Conservation (phyloP, 331 rosid genomes). For the Pyrus hybrid region DNA sequence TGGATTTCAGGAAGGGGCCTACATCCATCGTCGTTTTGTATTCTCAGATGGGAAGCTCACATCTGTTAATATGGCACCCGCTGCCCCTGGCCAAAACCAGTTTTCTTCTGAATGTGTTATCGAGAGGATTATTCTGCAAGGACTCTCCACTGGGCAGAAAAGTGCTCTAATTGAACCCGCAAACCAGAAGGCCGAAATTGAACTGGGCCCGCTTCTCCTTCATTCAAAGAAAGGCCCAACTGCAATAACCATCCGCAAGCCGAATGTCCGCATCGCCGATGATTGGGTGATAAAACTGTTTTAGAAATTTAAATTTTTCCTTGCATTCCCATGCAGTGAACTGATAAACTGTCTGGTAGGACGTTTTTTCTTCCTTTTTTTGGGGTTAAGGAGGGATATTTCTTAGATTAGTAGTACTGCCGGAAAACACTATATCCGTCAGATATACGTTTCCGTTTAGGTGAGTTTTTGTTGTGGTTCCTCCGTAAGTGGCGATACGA, state of each 20-base stretch:
- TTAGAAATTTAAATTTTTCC: slow-evolving; percentile 5
- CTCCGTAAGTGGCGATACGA: neutral
- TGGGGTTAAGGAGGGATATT: neutral
- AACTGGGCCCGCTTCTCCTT: slow-evolving; percentile 60
- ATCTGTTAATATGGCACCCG: slow-evolving; percentile 43
- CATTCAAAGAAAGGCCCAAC: slow-evolving; percentile 28
- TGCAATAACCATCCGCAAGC: slow-evolving; percentile 61
- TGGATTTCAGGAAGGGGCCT: slow-evolving; percentile 57
- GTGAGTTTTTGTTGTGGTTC: neutral
- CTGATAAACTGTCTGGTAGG: neutral
- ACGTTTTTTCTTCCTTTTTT: neutral
- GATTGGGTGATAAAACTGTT: slow-evolving; percentile 66
- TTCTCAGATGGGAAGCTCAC: slow-evolving; percentile 58
- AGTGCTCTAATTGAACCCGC: slow-evolving; percentile 60
- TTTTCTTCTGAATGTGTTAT: slow-evolving; percentile 37
- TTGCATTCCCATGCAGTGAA: neutral
- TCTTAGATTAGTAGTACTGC: neutral
- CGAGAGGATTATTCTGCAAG: slow-evolving; percentile 58
- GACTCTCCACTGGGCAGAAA: slow-evolving; percentile 35
- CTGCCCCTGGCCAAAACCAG: slow-evolving; percentile 16
- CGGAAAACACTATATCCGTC: neutral
- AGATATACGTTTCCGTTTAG: neutral
- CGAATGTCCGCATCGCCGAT: slow-evolving; percentile 55
- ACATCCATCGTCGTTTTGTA: slow-evolving; percentile 71
- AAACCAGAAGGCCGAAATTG: slow-evolving; percentile 46